Conservation (phyloP, 179 eudicot genomes). For the Gypsophila paniculata region DNA sequence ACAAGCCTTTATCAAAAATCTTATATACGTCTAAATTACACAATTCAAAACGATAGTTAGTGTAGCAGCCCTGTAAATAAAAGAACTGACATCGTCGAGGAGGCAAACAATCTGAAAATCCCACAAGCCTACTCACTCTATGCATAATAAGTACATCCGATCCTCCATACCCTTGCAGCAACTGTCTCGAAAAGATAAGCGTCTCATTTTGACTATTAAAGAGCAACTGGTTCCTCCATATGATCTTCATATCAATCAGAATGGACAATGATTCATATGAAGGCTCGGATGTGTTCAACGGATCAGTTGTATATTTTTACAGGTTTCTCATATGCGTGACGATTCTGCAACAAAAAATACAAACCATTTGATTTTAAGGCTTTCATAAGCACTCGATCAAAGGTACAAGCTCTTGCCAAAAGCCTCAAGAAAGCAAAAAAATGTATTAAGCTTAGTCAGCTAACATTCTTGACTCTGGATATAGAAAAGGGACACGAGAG, state of each 20-base stretch:
- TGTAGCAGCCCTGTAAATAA: slow-evolving; percentile 14
- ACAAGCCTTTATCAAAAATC: slow-evolving; percentile 32
- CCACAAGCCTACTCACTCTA: slow-evolving; percentile 17
- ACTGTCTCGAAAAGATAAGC: slow-evolving; percentile 10
- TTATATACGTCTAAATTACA: slow-evolving; percentile 35
- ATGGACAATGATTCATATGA: slow-evolving; percentile 7
- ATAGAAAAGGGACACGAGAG: not conserved
- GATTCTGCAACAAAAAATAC: slow-evolving; percentile 49
- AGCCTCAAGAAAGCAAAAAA: slow-evolving; percentile 2
- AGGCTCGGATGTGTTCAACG: not conserved
- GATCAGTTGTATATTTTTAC: slow-evolving; percentile 63
- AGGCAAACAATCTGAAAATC: slow-evolving; percentile 25
- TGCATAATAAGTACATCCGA: slow-evolving; percentile 19
- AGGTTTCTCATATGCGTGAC: slow-evolving; percentile 74
- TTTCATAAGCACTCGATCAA: not conserved
- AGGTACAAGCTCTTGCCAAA: not conserved
- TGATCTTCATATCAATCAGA: slow-evolving; percentile 16
- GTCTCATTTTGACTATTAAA: slow-evolving; percentile 12
- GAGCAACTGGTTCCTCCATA: slow-evolving; percentile 4
- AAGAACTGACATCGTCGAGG: slow-evolving; percentile 14
- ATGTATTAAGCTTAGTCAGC: not conserved
- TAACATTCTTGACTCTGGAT: not conserved
- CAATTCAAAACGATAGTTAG: slow-evolving; percentile 9
- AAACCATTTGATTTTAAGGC: not conserved
- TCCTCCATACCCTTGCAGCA: slow-evolving; percentile 12